Base-by-base conservation (phyloP, 768 basidiomycete genomes). In the Pleurotus ostreatus region DNA sequence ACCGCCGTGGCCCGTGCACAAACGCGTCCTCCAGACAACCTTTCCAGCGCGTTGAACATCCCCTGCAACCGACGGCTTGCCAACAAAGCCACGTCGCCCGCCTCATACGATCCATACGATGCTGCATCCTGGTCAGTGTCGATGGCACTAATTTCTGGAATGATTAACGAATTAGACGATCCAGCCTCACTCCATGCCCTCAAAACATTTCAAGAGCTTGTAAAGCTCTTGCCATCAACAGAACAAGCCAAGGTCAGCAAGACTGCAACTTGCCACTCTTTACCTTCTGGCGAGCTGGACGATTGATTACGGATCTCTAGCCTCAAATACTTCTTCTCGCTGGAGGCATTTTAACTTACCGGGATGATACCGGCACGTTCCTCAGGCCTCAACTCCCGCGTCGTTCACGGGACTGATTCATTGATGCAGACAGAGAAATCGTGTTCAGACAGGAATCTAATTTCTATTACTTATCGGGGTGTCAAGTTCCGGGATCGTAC, bases 351-450 rank as follows among this genome's bases (percentile, higher is more conserved):
- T 81, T 78, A 2, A 68, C 75, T 0, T 86, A 71, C 65, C 69
- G 85, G 55, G 78, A 87, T 66, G 93, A 94, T 66, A 94, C 93
- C 66, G 80, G 92, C 30, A 91, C 93, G 70, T 71, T 92, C 41
- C 66, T 75, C 20, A 20, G 20, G 20, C 20, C 20, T 20, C 3
- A 30, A 8, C 30, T 25, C 9, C 30, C 8, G 8, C 30, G 30
- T 30, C 30, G 92, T 92, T 61, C 71, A 25, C 94, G 70, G 88
- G 30, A 11, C 30, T 30, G 30, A 30, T 8, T 30, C 30, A 11
- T 30, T 8, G 16, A 13, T 23, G 11, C 23, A 45, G 43, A 55
- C 25, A 52, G 51, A 34, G 49, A 40, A 30, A 40, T 52, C 39
- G 30, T 73, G 3, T 86, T 86, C 44, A 52, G 49, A 12, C 60